Percentiles rank a stretch among this genome's conserved stretches.
These are phyloP conservation scores for Linum usitatissimum DNA, from an alignment of 345 rosid species.

Conservation along the genomic window DNA sequence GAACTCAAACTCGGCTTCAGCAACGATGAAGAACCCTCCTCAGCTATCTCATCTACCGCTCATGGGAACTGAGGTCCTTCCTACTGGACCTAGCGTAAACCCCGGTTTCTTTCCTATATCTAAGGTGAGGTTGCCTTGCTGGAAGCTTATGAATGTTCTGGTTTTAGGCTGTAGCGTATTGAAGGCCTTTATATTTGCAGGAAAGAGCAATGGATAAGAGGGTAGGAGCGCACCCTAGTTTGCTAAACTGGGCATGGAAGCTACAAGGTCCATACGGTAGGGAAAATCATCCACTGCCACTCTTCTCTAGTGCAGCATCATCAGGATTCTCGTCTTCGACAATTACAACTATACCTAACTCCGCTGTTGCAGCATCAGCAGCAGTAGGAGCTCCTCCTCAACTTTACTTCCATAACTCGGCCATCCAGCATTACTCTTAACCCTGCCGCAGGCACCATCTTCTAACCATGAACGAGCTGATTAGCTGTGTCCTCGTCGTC, in stretches of 20 bases:
- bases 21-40: slow-evolving; percentile 5
- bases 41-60: slow-evolving; percentile 19
- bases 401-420: slow-evolving; percentile 16
- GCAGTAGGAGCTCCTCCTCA: slow-evolving; percentile 23
- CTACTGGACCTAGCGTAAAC: slow-evolving; percentile 12
- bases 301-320: slow-evolving; percentile 82
- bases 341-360: neutral
- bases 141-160: neutral
- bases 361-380: slow-evolving; percentile 11
- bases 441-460: slow-evolving; percentile 15
- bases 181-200: slow-evolving; percentile 14
- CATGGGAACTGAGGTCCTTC: slow-evolving; percentile 25
- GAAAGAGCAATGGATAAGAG: slow-evolving; percentile 55
- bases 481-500: neutral
- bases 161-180: too few relatives aligned
- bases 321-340: slow-evolving; percentile 84
- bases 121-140: slow-evolving; percentile 22
- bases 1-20: slow-evolving; percentile 24
- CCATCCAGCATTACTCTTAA: slow-evolving; percentile 8
- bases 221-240: slow-evolving; percentile 21
- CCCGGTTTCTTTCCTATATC: slow-evolving; percentile 30
- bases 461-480: neutral
- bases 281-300: slow-evolving; percentile 21
- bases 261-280: slow-evolving; percentile 27
- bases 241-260: slow-evolving; percentile 28